phyloP scores from a whole-genome alignment of 495 filamentous ascomycete genomes.

The Pseudoneurospora amorphoporcata region DNA sequence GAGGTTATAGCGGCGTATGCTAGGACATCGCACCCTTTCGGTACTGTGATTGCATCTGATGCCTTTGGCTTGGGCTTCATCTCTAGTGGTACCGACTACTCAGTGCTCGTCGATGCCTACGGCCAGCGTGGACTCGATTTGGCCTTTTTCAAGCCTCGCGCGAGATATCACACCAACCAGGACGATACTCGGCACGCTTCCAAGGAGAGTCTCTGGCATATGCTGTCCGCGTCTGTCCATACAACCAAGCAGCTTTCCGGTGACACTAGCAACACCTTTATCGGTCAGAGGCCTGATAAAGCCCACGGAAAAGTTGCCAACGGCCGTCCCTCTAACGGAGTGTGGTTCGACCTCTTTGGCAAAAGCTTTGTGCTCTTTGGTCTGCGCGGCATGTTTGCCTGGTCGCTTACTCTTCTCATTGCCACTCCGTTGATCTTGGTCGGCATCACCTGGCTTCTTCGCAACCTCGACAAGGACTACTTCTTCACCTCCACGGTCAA shows the following conservation, averaged over 20 bases:
- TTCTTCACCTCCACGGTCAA: constrained; percentile 53
- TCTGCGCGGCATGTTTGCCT: constrained; percentile 73
- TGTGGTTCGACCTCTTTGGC: constrained; percentile 95
- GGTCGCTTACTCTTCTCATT: constrained; percentile 73
- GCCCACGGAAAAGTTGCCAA: constrained; percentile 49
- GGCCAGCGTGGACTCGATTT: constrained; percentile 86
- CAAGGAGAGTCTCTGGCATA: constrained; percentile 76
- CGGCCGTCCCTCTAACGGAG: constrained; percentile 57
- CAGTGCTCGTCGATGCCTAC: constrained; percentile 67
- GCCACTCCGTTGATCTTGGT: constrained; percentile 64
- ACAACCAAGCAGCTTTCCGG: constrained; percentile 61
- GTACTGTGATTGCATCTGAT: constrained; percentile 69
- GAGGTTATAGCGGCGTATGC: constrained; percentile 77
- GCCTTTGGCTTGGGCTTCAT: constrained; percentile 72
- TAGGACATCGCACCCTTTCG: constrained; percentile 64
- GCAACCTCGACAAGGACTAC: constrained; percentile 70
- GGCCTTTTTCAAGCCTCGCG: constrained; percentile 76
- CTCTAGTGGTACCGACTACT: constrained; percentile 80
- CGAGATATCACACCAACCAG: constrained; percentile 83
- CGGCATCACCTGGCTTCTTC: constrained; percentile 54
- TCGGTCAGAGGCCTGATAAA: constrained; percentile 46
- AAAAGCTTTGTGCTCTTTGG: constrained; percentile 66
- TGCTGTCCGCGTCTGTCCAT: constrained; percentile 71
- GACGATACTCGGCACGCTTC: constrained; percentile 76
- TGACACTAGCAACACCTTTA: constrained; percentile 56